A percentile compares a stretch with the other conserved stretches of the same genome.
These are phyloP conservation scores for Neonectria punicea DNA, from an alignment of 2,329 filamentous ascomycete species.

Conservation along the genomic window DNA sequence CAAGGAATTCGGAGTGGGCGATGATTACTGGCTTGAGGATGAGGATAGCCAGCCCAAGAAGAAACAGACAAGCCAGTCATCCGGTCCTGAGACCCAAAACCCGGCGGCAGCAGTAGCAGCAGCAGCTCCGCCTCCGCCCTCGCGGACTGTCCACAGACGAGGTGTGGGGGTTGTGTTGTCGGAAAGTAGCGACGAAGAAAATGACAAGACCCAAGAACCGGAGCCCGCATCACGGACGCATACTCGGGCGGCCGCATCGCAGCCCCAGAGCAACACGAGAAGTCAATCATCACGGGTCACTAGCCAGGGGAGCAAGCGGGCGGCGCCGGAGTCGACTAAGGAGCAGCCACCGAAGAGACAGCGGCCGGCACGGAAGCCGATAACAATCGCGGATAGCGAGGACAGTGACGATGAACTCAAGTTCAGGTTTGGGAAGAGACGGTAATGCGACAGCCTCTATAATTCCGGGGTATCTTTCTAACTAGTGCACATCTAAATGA, in stretches of 20 bases:
- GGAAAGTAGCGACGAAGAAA: slow-evolving; percentile 52
- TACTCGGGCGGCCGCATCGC: slow-evolving; percentile 41
- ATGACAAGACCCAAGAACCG: slow-evolving; percentile 29
- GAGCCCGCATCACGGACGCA: slow-evolving; percentile 28
- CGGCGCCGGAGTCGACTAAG: slow-evolving; percentile 44
- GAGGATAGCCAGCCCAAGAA: slow-evolving; percentile 48
- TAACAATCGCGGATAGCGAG: slow-evolving; percentile 52
- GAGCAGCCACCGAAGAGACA: slow-evolving; percentile 48
- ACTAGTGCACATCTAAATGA: slow-evolving; percentile 39
- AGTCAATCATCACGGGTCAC: slow-evolving; percentile 44
- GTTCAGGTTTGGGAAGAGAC: slow-evolving; percentile 65
- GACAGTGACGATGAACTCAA: slow-evolving; percentile 67
- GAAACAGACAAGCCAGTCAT: slow-evolving; percentile 42
- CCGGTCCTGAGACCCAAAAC: slow-evolving; percentile 32
- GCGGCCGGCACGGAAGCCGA: slow-evolving; percentile 48
- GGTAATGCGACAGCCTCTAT: slow-evolving; percentile 44
- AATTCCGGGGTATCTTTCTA: slow-evolving; percentile 46
- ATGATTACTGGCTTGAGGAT: slow-evolving; percentile 79
- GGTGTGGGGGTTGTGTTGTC: slow-evolving; percentile 44
- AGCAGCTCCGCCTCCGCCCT: slow-evolving; percentile 19
- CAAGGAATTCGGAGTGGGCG: slow-evolving; percentile 78
- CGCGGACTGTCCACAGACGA: slow-evolving; percentile 28
- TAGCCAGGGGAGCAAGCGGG: slow-evolving; percentile 48
- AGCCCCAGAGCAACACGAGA: slow-evolving; percentile 43
- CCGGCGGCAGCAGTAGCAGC: slow-evolving; percentile 14